Base-by-base conservation (phyloP, 108 stramenopile species). In the Cyclotella baltica region DNA sequence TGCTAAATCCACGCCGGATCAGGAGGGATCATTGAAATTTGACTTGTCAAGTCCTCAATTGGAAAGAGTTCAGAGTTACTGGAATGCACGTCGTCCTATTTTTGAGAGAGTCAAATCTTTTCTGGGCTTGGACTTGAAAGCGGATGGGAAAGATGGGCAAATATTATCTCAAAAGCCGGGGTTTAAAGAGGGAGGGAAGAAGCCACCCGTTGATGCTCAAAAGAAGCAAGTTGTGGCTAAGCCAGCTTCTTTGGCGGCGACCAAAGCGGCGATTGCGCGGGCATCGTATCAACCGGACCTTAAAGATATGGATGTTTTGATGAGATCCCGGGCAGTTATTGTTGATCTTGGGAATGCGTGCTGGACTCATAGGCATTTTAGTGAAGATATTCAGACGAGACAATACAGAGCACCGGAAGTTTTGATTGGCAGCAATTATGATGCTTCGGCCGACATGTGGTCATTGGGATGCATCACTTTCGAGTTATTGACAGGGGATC, bases 301-400 rank as follows among this genome's bases (percentile, higher is more conserved):
- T 9, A 92, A 88, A 53, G 89, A 92, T 80, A 64, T 78, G 28
- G 75, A 89, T 33, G 73, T 81, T 72, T 79, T 95, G 59, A 73
- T 87, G 83, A 84, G 71, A 40, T 87, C 84, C 25, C 80, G 88
- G 37, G 84, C 95, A 22, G 92, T 93, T 19, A 90, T 98, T 40
- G 98, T 99, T 10, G 98, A 99, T 85, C 90, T 99, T 9, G 98
- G 98, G 70, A 99, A 99, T 74, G 98, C 98, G 22, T 99, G 98
- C 79, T 99, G 98, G 98, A 96, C 90, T 3, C 85, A 98, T 67
- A 84, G 93, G 38, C 98, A 99, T 88, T 99, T 98, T 83, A 96
- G 96, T 65, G 98, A 98, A 76, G 98, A 99, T 63, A 98, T 99
- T 74, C 98, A 99, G 73, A 99, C 98, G 9, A 81, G 98, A 25